Conservation (phyloP, 1,284 basidiomycete species). For the Cerrena zonata region DNA sequence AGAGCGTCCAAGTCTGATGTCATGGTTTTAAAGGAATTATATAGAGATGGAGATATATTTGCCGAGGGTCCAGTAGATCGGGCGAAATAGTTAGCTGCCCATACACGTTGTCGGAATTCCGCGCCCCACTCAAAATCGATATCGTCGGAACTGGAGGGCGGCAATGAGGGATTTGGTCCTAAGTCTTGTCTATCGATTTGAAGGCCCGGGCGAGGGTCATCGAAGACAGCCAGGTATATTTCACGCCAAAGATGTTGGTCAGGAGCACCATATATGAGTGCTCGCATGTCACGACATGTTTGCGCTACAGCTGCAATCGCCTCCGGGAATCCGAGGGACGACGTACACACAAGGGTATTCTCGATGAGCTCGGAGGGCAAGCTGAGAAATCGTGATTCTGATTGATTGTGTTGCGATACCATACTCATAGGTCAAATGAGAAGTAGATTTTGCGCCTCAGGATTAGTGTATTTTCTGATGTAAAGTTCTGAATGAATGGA, state of each 20-base stretch:
- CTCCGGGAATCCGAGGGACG: conserved; percentile 27
- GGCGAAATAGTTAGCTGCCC: conserved; percentile 12
- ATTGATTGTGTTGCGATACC: neutral
- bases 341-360: conserved; percentile 33
- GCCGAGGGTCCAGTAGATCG: neutral
- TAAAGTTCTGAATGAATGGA: too few relatives aligned
- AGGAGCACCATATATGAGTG: conserved; percentile 35
- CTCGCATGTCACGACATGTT: conserved; percentile 36
- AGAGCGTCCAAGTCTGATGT: conserved; percentile 4
- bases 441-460: too few relatives aligned
- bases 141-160: neutral
- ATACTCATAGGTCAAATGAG: neutral
- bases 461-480: too few relatives aligned
- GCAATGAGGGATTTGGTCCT: neutral
- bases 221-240: conserved; percentile 45
- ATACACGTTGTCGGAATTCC: conserved; percentile 16
- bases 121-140: conserved; percentile 16
- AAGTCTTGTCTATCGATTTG: conserved; percentile 4
- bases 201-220: conserved; percentile 36
- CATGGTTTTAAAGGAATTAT: conserved; percentile 6
- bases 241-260: conserved; percentile 51
- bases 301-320: conserved; percentile 37
- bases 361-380: conserved; percentile 41
- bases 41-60: neutral
- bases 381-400: conserved; percentile 8